Base-by-base conservation (phyloP, 768 basidiomycete genomes). In the Russula vinacea region DNA sequence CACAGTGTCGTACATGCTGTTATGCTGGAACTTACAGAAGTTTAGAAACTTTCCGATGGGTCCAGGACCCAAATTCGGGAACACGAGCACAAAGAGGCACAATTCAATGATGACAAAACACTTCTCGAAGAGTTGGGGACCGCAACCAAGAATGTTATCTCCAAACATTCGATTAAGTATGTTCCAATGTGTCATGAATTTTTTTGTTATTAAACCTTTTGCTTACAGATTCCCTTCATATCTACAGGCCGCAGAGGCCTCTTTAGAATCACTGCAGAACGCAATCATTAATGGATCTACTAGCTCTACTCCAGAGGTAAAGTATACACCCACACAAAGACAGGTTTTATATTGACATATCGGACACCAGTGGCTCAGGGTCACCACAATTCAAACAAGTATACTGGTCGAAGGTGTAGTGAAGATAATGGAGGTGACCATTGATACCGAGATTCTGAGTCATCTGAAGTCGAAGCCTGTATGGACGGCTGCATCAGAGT, bases 341-440 rank as follows among this genome's bases (percentile, higher is more conserved):
- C 10, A 1, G 16, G 45, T 24, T 9, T 29, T 45, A 3, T 35
- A 37, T 44, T 65, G 32, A 65, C 22, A 42, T 60, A 7, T 55
- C 24, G 14, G 9, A n/a, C 2, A 10, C 39, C n/a, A 65, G 64
- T 65, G 64, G 59, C 40, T 65, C 42, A 47, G 44, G 11, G 42
- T 61, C 19, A 11, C 47, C 45, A 60, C 63, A 14, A 45, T 67
- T 17, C 35, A 67, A n/a, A 56, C 66, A 33, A 59, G 45, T 29
- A 67, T 67, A 58, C 52, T 67, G 0, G 39, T 67, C 6, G 45
- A 67, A 9, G 66, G 66, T 26, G 54, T 60, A 35, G 22, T 60
- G n/a, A 54, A 60, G 29, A 54, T 67, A n/a, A 17, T 56, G n/a
- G 22, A 3, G 19, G 29, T 22, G 49, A 3, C 8, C 2, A 8